Evolutionary conservation across 495 filamentous ascomycete species (phyloP).

Genomic region (Bacidia gigantensis): DNA sequence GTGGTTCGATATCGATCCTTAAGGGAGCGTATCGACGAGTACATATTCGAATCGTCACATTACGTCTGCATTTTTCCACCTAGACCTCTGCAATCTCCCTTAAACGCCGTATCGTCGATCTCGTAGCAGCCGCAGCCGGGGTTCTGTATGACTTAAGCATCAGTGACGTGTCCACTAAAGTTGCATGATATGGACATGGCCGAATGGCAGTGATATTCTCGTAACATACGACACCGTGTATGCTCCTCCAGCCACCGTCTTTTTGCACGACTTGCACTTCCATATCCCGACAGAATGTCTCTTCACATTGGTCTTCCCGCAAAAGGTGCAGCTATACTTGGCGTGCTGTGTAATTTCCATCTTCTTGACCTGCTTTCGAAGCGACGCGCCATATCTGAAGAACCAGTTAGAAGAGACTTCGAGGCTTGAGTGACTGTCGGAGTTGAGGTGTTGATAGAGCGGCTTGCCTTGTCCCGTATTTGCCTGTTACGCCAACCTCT

Average conservation of each 20-base stretch:
- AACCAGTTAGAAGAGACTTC: neutral
- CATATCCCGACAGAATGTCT: constrained; percentile 89
- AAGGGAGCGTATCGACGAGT: constrained; percentile 20
- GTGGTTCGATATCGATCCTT: constrained; percentile 17
- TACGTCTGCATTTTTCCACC: neutral
- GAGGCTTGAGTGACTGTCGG: neutral
- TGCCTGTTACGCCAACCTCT: constrained; percentile 78
- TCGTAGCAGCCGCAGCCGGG: constrained; percentile 86
- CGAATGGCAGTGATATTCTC: too few species aligned
- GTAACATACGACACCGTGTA: constrained; percentile 96
- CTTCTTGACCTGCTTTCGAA: constrained; percentile 99
- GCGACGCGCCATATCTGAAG: constrained; percentile 89
- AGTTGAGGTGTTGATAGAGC: neutral
- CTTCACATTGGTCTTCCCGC: constrained; percentile 91
- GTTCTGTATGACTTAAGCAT: constrained; percentile 53
- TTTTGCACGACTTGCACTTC: constrained; percentile 86
- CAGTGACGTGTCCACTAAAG: too few species aligned
- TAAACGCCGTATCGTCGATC: constrained; percentile 94
- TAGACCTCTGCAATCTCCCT: constrained; percentile 95
- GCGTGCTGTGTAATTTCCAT: constrained; percentile 98
- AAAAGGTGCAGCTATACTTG: constrained; percentile 86
- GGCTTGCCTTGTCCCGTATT: constrained; percentile 55
- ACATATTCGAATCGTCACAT: neutral
- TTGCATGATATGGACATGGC: too few species aligned
- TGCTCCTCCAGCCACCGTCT: constrained; percentile 90